phyloP scores from a whole-genome alignment of 2,329 filamentous ascomycete genomes.

The Colletotrichum sp. region DNA sequence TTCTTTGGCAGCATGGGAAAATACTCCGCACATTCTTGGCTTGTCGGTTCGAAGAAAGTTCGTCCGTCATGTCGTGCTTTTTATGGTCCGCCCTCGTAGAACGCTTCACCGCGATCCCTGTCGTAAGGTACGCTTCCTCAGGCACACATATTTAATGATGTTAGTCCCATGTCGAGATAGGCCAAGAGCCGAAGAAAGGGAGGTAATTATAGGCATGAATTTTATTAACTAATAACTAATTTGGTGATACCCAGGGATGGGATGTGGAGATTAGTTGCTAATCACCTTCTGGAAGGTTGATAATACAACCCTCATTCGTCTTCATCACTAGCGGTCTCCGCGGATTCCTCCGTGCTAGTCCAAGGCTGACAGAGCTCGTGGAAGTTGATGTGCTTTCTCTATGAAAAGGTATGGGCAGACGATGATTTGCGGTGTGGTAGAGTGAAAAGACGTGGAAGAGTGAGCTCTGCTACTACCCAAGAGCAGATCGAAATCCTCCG shows the following conservation, averaged over 20 bases:
- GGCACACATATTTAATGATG: background rate
- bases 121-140: background rate
- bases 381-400: background rate
- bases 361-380: background rate
- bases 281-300: no score
- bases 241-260: no score
- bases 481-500: no score
- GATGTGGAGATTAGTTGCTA: no score
- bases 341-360: background rate
- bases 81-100: background rate
- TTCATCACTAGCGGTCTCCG: background rate
- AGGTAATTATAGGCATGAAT: no score
- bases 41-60: accelerated
- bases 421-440: accelerated
- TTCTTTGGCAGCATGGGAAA: background rate
- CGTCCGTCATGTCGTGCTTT: background rate
- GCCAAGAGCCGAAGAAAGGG: no score
- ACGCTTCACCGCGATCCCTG: background rate
- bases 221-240: no score
- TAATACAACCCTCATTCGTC: no score
- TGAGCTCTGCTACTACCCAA: background rate
- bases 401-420: accelerated
- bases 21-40: background rate
- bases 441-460: background rate
- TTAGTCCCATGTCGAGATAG: no score